Evolutionary conservation across 202 grass and related monocot species (phyloP), one percentile per base, ranked within the genome.

Genomic region (Panicum hallii): DNA sequence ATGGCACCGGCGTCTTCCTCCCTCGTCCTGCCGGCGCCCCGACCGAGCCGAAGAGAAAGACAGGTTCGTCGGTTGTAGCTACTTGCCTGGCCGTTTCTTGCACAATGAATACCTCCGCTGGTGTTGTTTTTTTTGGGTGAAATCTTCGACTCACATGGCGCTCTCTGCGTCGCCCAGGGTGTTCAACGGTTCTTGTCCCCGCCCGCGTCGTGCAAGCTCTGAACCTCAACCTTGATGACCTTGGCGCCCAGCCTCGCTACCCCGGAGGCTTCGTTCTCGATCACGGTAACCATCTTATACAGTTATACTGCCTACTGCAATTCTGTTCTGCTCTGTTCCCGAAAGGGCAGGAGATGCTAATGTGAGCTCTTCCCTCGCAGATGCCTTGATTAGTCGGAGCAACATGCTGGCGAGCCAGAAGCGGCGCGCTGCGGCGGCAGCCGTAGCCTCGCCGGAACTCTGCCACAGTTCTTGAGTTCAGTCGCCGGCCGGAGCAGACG

Each of bases 151-250:
- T 32, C 5, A 48, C 67, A 66, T 45, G n/a, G 22, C 66, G 4
- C 11, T 23, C 34, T 48, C 78, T 19, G 7, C 74, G 11, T 62
- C 19, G 12, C 56, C 72, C 54, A 98, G 95, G 84, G 30, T 95
- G 93, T 70, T 90, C 96, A 1, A 94, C 96, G 6, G 93, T 94
- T 65, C 88, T 98, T 84, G 87, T 98, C 36, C 96, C 96, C 0
- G 86, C 91, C 6, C 90, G 90, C 77, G 91, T 98, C 16, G 89
- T 92, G 30, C 96, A 95, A 1, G 86, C 96, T 7, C 70, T 95
- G 45, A 95, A 98, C 80, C 83, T 95, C 0, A 95, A 94, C 63
- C 89, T 95, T 8, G 93, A 98, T 15, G 93, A 98, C 66, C 83
- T 98, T 6, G 89, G 91, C 56, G 86, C 89, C 0, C 96, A 98